These are phyloP conservation scores for Pinus taeda DNA, from an alignment of 75 land plant species.

Conservation along the genomic window DNA sequence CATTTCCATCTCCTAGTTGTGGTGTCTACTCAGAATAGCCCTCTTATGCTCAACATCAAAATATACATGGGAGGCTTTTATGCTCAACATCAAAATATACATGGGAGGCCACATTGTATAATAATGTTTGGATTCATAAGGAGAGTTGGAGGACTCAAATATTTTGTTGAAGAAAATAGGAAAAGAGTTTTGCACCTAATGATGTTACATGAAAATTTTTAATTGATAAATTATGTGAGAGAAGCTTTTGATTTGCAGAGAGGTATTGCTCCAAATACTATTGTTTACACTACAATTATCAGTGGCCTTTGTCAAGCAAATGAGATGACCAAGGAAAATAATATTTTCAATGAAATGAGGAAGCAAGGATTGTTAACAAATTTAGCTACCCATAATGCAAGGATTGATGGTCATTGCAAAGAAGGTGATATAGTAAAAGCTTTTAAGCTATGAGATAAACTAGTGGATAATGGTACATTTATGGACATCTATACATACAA, in stretches of 20 bases:
- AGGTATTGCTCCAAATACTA: constrained; percentile 41
- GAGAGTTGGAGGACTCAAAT: constrained; percentile 60
- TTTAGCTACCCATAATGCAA: constrained; percentile 58
- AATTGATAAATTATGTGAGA: constrained; percentile 68
- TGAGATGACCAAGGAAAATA: constrained; percentile 47
- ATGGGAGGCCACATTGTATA: too few species aligned
- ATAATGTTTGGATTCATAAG: not conserved
- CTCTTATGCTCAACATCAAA: too few species aligned
- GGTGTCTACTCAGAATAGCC: too few species aligned
- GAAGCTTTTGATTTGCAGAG: constrained; percentile 40
- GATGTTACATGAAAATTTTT: constrained; percentile 73
- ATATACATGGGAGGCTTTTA: too few species aligned
- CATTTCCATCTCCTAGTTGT: too few species aligned
- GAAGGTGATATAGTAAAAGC: constrained; percentile 38
- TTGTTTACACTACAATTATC: constrained; percentile 58
- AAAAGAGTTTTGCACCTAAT: constrained; percentile 53
- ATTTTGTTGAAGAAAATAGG: constrained; percentile 55
- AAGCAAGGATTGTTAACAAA: constrained; percentile 34
- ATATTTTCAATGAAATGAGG: constrained; percentile 49
- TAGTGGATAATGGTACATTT: constrained; percentile 45
- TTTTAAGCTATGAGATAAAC: constrained; percentile 41
- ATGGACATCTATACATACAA: constrained; percentile 62
- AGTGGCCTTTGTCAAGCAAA: constrained; percentile 53
- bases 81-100: too few species aligned
- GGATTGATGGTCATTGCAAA: constrained; percentile 66